Conservation (phyloP, 148 eudicot species). For the Silene uniflora region DNA sequence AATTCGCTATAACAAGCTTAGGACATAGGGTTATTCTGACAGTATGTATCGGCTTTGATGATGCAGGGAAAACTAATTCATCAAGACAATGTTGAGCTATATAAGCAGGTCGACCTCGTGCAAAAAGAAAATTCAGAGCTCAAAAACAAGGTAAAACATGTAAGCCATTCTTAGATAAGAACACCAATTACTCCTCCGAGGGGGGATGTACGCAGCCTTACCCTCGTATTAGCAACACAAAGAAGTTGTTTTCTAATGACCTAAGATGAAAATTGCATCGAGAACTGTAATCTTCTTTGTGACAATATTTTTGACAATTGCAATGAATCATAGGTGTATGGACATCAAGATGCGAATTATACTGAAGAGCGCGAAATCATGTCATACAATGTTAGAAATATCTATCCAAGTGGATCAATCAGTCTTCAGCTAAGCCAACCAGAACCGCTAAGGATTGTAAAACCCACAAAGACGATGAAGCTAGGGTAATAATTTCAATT, state of each 20-base stretch:
- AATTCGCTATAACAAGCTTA: neutral
- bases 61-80: constrained; percentile 51
- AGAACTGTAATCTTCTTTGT: no score
- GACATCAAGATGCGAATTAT: constrained; percentile 19
- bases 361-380: constrained; percentile 28
- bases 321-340: constrained; percentile 38
- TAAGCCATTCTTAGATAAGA: neutral
- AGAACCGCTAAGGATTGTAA: constrained; percentile 30
- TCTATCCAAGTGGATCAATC: constrained; percentile 32
- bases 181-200: neutral
- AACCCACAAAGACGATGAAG: constrained; percentile 30
- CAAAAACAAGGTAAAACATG: constrained; percentile 47
- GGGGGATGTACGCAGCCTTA: no score
- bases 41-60: constrained; percentile 13
- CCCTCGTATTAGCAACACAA: no score
- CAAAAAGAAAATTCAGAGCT: constrained; percentile 50
- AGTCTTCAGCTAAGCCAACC: constrained; percentile 57
- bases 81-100: constrained; percentile 63
- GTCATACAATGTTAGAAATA: constrained; percentile 21
- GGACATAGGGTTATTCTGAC: constrained; percentile 9
- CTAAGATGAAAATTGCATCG: no score
- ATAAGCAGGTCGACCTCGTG: constrained; percentile 45
- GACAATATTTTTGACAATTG: no score
- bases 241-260: no score
- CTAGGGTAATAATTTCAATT: constrained; percentile 31